These are phyloP conservation scores for Scutellaria galericulata DNA, from an alignment of 257 asterid genomes.

Conservation along the genomic window DNA sequence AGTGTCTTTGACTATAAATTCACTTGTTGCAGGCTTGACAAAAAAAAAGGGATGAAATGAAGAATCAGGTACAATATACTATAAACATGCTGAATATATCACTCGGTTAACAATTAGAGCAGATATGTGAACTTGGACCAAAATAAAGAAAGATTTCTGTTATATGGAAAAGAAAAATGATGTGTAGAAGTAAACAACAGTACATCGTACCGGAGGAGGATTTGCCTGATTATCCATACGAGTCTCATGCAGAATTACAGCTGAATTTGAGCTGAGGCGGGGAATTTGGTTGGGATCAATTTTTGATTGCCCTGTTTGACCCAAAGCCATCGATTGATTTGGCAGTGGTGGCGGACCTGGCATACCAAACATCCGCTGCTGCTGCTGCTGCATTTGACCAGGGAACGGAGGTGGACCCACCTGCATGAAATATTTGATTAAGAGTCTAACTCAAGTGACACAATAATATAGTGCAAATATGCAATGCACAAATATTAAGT, in stretches of 20 bases:
- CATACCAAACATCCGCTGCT: conserved; percentile 75
- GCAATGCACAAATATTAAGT: conserved; percentile 12
- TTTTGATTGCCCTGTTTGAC: conserved; percentile 73
- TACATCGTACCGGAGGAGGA: conserved; percentile 81
- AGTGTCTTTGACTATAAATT: conserved; percentile 78
- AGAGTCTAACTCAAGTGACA: conserved; percentile 31
- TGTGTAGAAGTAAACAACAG: neutral
- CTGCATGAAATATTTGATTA: conserved; percentile 46
- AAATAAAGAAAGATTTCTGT: conserved; percentile 10
- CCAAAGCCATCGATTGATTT: conserved; percentile 66
- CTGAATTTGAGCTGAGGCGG: conserved; percentile 66
- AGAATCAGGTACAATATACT: conserved; percentile 25
- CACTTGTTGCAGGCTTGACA: conserved; percentile 86
- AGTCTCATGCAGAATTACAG: conserved; percentile 76
- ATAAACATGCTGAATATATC: conserved; percentile 25
- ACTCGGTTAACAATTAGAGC: conserved; percentile 22
- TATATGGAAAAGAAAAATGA: neutral
- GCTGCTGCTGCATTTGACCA: conserved; percentile 67
- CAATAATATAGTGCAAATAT: neutral
- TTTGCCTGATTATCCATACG: conserved; percentile 91
- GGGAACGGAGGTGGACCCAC: conserved; percentile 62
- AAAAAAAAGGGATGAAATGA: conserved; percentile 24
- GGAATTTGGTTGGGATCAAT: conserved; percentile 90
- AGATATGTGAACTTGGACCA: conserved; percentile 25
- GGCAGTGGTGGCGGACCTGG: conserved; percentile 56